Conservation (phyloP, 208 protist genomes). For the Polymyxa betae region DNA sequence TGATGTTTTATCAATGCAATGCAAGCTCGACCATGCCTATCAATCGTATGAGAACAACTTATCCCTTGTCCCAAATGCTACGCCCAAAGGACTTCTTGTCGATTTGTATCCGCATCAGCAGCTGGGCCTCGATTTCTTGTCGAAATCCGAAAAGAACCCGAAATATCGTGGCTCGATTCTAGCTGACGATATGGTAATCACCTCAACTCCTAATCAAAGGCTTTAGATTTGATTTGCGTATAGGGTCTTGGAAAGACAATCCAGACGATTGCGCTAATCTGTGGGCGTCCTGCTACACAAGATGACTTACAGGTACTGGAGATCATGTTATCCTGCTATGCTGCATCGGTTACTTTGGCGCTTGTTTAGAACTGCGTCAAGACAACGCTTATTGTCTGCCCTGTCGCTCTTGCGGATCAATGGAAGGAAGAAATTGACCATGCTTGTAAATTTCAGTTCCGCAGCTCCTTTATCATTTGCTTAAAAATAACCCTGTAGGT, state of each 20-base stretch:
- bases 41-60: conserved; percentile 4
- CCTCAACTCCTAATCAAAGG: not conserved
- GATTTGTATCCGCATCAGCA: conserved; percentile 5
- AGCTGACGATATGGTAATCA: conserved; percentile 28
- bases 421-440: conserved; percentile 20
- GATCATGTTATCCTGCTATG: not conserved
- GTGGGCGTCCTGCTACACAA: not conserved
- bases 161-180: conserved; percentile 40
- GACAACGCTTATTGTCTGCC: conserved; percentile 29
- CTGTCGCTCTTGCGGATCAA: conserved; percentile 28
- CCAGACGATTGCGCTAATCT: conserved; percentile 34
- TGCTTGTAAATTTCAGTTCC: not conserved
- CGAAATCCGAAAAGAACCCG: conserved; percentile 26
- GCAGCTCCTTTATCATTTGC: not conserved
- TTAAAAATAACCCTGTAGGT: not conserved
- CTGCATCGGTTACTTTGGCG: not conserved
- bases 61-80: not conserved
- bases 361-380: not conserved
- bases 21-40: not conserved
- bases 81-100: not conserved
- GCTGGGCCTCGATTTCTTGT: not conserved
- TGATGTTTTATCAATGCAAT: not conserved
- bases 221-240: not conserved
- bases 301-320: not conserved
- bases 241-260: conserved; percentile 48